Percentiles rank a stretch among this genome's conserved stretches.
Conservation (phyloP, 2,329 filamentous ascomycete genomes). For the Pseudogymnoascus sp. region DNA sequence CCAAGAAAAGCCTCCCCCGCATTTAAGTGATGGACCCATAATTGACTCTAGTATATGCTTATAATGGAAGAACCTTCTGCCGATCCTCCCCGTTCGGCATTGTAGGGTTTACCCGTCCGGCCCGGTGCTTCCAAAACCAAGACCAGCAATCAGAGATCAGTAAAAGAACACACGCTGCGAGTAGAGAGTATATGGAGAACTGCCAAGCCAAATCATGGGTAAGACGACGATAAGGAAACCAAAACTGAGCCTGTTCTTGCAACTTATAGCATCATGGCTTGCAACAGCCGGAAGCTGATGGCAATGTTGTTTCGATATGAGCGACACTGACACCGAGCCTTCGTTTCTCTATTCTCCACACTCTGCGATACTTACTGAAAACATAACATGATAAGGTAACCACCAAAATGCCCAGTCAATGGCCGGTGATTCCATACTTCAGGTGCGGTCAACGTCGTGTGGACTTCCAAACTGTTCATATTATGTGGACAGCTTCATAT, state of each 20-base stretch:
- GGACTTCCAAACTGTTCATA: not conserved
- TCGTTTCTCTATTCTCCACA: not conserved
- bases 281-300: not conserved
- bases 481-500: no score
- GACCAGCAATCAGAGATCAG: not conserved
- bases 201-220: not conserved
- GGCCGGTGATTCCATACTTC: not conserved
- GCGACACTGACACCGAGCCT: not conserved
- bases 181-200: not conserved
- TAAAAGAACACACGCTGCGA: not conserved
- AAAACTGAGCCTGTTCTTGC: not conserved
- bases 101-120: not conserved
- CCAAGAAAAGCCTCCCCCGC: not conserved
- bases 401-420: no score
- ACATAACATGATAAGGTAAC: no score
- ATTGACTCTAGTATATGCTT: not conserved
- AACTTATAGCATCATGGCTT: not conserved
- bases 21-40: not conserved
- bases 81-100: not conserved
- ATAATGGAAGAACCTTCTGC: not conserved
- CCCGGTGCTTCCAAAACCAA: conserved; percentile 1
- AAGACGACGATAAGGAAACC: not conserved
- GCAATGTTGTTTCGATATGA: no score
- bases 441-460: not conserved
- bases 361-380: not conserved